phyloP scores from a whole-genome alignment of 192 early-diverging fungal species.

The Rhizoclosmatium globosum region DNA sequence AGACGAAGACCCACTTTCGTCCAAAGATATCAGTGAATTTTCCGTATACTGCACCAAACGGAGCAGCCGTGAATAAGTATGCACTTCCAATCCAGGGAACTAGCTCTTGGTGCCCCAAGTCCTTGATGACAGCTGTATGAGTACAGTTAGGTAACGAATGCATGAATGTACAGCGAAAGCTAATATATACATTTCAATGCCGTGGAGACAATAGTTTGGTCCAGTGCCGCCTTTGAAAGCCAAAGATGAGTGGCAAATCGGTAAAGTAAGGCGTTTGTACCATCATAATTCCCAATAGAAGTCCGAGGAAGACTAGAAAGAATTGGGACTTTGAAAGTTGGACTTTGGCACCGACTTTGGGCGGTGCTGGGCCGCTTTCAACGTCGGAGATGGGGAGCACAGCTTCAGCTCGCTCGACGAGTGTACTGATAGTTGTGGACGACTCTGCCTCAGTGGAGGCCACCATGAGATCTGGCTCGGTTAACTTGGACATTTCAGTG shows the following conservation, averaged over 20 bases:
- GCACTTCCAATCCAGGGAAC: constrained; percentile 40
- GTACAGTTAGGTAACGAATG: too few species aligned
- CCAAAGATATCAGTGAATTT: constrained; percentile 94
- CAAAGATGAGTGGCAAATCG: too few species aligned
- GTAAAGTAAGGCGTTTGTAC: not conserved
- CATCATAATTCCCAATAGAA: constrained; percentile 56
- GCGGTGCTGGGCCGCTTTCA: not conserved
- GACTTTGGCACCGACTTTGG: constrained; percentile 13
- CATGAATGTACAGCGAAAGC: too few species aligned
- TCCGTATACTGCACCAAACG: constrained; percentile 60
- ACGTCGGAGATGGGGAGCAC: too few species aligned
- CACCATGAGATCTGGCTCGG: too few species aligned
- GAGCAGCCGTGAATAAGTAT: constrained; percentile 41
- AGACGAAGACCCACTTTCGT: constrained; percentile 77
- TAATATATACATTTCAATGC: constrained; percentile 13
- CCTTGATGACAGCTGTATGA: constrained; percentile 7
- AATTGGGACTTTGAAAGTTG: constrained; percentile 34
- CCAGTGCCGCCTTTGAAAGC: constrained; percentile 14
- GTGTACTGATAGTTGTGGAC: too few species aligned
- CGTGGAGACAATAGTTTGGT: constrained; percentile 42
- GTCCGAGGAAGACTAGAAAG: constrained; percentile 34
- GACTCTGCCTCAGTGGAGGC: too few species aligned
- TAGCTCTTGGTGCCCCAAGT: constrained; percentile 28
- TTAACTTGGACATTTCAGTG: too few species aligned
- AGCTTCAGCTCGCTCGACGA: too few species aligned